phyloP scores from a whole-genome alignment of 495 filamentous ascomycete species.

The Hypoxylon cercidicola region DNA sequence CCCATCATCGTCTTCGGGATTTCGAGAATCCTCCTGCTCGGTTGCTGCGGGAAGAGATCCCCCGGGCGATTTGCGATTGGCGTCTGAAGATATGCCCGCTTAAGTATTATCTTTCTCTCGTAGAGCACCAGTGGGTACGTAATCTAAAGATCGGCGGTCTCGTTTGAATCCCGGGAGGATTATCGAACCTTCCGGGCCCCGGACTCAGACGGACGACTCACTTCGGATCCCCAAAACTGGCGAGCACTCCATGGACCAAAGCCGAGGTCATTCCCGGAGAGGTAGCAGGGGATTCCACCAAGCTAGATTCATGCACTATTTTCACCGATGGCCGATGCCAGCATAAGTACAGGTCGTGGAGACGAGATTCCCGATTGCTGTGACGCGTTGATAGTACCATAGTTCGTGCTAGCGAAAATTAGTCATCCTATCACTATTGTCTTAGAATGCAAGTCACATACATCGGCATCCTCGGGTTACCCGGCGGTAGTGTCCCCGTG shows the following conservation, averaged over 20 bases:
- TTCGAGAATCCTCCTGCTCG: constrained; percentile 12
- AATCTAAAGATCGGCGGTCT: constrained; percentile 28
- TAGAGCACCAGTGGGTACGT: constrained; percentile 24
- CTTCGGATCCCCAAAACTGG: constrained; percentile 38
- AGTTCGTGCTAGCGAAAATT: background rate
- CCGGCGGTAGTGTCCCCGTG: constrained; percentile 19
- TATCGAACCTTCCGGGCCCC: constrained; percentile 27
- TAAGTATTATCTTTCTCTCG: constrained; percentile 34
- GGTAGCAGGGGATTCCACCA: constrained; percentile 4
- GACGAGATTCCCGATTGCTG: background rate
- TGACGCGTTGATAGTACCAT: background rate
- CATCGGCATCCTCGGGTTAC: constrained; percentile 8
- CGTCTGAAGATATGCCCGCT: constrained; percentile 38
- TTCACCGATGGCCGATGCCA: constrained; percentile 5
- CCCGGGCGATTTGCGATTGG: constrained; percentile 17
- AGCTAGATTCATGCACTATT: background rate
- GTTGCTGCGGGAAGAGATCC: constrained; percentile 18
- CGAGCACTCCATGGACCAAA: background rate
- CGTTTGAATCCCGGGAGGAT: constrained; percentile 10
- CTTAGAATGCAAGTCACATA: background rate
- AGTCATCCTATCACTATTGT: background rate
- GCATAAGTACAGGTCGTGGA: background rate
- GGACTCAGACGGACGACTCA: constrained; percentile 39
- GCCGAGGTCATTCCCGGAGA: constrained; percentile 21
- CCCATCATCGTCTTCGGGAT: constrained; percentile 8